phyloP scores from a whole-genome alignment of 345 rosid genomes.

The Salix caprea region DNA sequence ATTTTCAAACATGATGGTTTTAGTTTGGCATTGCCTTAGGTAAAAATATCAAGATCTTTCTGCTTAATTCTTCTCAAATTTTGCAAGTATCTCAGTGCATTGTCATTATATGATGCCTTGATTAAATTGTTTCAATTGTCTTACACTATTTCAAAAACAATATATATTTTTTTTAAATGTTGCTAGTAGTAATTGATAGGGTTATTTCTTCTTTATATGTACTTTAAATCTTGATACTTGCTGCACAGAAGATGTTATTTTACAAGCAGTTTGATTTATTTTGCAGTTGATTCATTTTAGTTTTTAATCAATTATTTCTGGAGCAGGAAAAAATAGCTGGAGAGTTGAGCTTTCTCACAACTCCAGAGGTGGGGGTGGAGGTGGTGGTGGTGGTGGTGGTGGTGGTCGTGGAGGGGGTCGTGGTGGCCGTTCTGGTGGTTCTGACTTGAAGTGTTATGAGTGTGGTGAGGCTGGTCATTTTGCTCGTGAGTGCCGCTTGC shows the following conservation, averaged over 20 bases:
- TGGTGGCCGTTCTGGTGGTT: slow-evolving; percentile 79
- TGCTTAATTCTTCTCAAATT: no score
- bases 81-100: no score
- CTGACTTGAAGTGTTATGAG: slow-evolving; percentile 85
- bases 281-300: not conserved
- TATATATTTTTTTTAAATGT: no score
- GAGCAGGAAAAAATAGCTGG: slow-evolving; percentile 80
- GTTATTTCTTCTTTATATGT: no score
- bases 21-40: no score
- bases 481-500: slow-evolving; percentile 80
- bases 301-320: not conserved
- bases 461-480: slow-evolving; percentile 93
- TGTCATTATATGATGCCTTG: no score
- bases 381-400: slow-evolving; percentile 5
- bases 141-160: no score
- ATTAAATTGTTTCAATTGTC: no score
- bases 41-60: no score
- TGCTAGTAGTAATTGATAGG: no score
- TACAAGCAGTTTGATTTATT: not conserved
- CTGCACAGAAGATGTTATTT: not conserved
- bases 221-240: not conserved
- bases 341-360: slow-evolving; percentile 87
- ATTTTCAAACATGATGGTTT: no score
- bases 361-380: slow-evolving; percentile 42
- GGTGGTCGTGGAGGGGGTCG: slow-evolving; percentile 52